These are phyloP conservation scores for Cylindrodendrum hubeiense DNA, from an alignment of 2,329 filamentous ascomycete species.

Conservation along the genomic window DNA sequence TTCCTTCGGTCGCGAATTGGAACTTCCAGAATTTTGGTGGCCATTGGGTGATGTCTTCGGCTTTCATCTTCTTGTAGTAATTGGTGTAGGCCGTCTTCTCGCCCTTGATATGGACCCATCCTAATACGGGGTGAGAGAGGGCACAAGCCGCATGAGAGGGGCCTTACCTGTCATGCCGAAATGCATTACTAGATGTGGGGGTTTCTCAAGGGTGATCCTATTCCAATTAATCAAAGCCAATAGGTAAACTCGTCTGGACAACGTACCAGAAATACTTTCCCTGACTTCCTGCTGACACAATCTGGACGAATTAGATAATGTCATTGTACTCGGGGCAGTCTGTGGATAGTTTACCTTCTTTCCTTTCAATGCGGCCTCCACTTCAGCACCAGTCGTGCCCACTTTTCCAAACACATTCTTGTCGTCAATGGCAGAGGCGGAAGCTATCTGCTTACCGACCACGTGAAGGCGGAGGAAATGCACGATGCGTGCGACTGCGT, in stretches of 20 bases:
- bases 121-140: constrained; percentile 42
- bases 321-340: neutral
- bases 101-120: constrained; percentile 90
- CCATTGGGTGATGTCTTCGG: constrained; percentile 75
- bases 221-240: neutral
- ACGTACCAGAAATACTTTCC: constrained; percentile 94
- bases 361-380: constrained; percentile 79
- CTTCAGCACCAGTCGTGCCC: constrained; percentile 81
- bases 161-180: constrained; percentile 76
- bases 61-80: constrained; percentile 80
- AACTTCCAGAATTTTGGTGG: constrained; percentile 95
- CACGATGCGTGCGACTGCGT: constrained; percentile 83
- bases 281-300: constrained; percentile 79
- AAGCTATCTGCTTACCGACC: constrained; percentile 83
- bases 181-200: constrained; percentile 91
- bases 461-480: constrained; percentile 86
- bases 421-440: constrained; percentile 81
- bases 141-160: neutral
- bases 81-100: constrained; percentile 83
- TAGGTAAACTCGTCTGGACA: neutral
- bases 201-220: constrained; percentile 71
- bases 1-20: constrained; percentile 73
- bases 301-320: constrained; percentile 48
- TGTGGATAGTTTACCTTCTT: constrained; percentile 65
- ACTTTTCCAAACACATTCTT: constrained; percentile 90